Conservation (phyloP, 164 flowering plant genomes). For the Hamamelis virginiana region DNA sequence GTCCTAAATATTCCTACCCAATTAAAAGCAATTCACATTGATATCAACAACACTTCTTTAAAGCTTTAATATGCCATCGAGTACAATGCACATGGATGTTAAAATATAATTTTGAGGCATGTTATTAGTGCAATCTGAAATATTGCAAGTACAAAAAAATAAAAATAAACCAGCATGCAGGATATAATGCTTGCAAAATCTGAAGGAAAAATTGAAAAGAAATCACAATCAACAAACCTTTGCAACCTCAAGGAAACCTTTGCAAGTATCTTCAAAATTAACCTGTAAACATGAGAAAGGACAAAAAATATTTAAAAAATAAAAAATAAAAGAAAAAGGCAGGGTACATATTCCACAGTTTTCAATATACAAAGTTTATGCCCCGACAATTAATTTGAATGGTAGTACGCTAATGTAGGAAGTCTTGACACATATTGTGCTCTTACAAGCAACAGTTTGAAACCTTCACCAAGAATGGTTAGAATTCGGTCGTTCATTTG, state of each 20-base stretch:
- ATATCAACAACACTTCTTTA: no score
- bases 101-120: no score
- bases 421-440: neutral
- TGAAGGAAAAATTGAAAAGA: neutral
- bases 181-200: neutral
- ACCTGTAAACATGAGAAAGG: slow-evolving; percentile 45
- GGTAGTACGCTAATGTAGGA: neutral
- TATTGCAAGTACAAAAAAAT: neutral
- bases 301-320: slow-evolving; percentile 2
- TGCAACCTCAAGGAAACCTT: slow-evolving; percentile 96
- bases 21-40: no score
- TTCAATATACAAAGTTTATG: neutral
- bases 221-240: slow-evolving; percentile 52
- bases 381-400: neutral
- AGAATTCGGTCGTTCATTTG: no score
- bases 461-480: neutral
- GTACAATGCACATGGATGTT: no score
- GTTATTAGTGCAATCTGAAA: no score
- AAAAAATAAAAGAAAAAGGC: neutral
- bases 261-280: slow-evolving; percentile 98
- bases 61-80: no score
- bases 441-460: neutral
- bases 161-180: neutral
- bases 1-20: no score
- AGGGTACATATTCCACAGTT: neutral